Evolutionary conservation across 225 moss, liverwort and hornwort species (phyloP).

Genomic region (Antitrichia curtipendula): DNA sequence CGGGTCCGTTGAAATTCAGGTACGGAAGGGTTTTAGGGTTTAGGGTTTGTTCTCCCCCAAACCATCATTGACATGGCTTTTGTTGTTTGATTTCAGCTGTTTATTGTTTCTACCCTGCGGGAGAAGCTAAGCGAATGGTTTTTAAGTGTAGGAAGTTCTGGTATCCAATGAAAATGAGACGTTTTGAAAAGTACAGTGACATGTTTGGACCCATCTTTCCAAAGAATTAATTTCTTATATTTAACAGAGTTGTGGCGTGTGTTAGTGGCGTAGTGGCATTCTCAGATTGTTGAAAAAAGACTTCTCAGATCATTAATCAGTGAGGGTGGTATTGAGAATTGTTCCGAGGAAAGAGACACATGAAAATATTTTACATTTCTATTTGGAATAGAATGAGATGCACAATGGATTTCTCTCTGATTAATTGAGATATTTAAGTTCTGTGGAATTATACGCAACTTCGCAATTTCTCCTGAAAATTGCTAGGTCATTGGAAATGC

Average conservation of each 20-base stretch:
- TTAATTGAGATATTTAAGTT: not conserved
- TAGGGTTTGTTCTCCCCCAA: not conserved
- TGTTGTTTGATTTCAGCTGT: not conserved
- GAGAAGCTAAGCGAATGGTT: not conserved
- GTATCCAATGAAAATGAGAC: not conserved
- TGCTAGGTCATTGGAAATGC: not conserved
- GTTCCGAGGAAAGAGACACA: not conserved
- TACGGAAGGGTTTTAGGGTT: not conserved
- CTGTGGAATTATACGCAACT: not conserved
- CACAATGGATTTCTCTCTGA: not conserved
- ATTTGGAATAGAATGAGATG: not conserved
- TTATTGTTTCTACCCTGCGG: not conserved
- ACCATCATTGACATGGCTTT: not conserved
- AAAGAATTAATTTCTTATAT: not conserved
- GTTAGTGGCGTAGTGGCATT: not conserved
- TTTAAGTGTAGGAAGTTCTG: not conserved
- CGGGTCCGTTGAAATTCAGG: slow-evolving; percentile 71
- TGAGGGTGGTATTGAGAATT: not conserved
- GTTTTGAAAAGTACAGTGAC: too few relatives aligned
- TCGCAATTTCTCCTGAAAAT: not conserved
- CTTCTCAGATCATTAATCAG: not conserved
- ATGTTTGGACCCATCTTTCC: too few relatives aligned
- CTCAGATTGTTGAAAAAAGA: not conserved
- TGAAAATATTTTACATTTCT: not conserved
- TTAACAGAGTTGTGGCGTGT: not conserved